phyloP scores from a whole-genome alignment of 179 eudicot species.

The Silene coronaria region DNA sequence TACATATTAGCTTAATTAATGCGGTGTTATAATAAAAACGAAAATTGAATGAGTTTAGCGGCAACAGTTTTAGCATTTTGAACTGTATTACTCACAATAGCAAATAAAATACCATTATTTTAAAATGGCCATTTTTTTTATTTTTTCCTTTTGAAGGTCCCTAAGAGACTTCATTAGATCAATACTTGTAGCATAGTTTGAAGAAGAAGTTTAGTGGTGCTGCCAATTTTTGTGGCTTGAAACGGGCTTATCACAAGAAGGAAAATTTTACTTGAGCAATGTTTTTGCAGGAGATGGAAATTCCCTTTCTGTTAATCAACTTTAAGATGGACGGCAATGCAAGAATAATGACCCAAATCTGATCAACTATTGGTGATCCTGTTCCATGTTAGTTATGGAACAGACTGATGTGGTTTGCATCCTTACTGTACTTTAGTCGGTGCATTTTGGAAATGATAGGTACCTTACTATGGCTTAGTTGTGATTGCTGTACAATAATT shows the following conservation, averaged over 20 bases:
- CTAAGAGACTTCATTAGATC: not conserved
- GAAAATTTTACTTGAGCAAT: not conserved
- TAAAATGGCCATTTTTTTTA: not conserved
- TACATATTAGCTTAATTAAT: not conserved
- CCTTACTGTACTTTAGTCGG: slow-evolving; percentile 21
- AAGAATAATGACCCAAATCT: slow-evolving; percentile 8
- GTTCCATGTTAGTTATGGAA: slow-evolving; percentile 7
- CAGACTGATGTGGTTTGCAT: slow-evolving; percentile 6
- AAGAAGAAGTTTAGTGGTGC: not conserved
- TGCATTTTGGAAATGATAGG: slow-evolving; percentile 9
- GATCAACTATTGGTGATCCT: not conserved
- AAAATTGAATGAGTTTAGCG: no score
- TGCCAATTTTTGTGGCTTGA: not conserved
- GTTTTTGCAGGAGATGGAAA: not conserved
- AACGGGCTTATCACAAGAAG: not conserved
- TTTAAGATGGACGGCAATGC: not conserved
- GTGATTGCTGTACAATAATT: no score
- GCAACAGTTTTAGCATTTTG: not conserved
- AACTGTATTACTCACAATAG: not conserved
- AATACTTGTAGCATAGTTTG: not conserved
- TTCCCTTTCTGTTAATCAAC: slow-evolving; percentile 1
- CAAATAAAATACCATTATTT: not conserved
- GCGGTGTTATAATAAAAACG: no score
- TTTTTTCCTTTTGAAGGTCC: not conserved
- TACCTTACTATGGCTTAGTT: not conserved